phyloP scores from a whole-genome alignment of 2,329 filamentous ascomycete species.

The Alternaria gaisen region DNA sequence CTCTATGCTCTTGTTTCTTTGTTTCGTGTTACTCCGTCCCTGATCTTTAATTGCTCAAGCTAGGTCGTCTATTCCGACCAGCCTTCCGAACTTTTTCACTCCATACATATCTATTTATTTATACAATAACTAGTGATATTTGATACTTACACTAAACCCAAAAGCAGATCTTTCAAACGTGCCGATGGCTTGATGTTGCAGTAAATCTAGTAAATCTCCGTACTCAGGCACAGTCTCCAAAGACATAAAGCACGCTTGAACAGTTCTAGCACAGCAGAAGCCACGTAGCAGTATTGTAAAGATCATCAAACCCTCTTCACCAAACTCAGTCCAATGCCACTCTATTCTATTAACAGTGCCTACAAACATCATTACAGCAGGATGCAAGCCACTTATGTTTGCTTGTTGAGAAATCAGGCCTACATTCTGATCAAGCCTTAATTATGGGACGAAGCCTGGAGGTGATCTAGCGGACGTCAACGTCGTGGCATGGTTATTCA shows the following conservation, averaged over 20 bases:
- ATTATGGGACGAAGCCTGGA: too few relatives aligned
- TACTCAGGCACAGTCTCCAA: not conserved
- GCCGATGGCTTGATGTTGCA: too few relatives aligned
- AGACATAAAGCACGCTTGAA: not conserved
- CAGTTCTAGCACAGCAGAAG: not conserved
- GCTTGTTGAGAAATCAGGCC: not conserved
- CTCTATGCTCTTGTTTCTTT: not conserved
- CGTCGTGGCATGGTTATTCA: too few relatives aligned
- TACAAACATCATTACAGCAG: not conserved
- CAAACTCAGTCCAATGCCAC: not conserved
- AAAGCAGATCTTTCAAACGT: too few relatives aligned
- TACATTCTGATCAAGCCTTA: not conserved
- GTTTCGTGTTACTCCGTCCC: not conserved
- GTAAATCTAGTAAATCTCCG: not conserved
- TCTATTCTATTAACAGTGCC: not conserved
- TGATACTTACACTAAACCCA: too few relatives aligned
- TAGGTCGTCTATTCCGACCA: not conserved
- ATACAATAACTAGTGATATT: too few relatives aligned
- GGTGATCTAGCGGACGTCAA: too few relatives aligned
- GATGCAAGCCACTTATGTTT: not conserved
- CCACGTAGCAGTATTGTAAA: not conserved
- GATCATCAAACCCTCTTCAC: not conserved
- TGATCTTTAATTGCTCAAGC: not conserved
- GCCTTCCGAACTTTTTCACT: not conserved
- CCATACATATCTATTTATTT: not conserved